Percentiles rank a stretch among this genome's conserved stretches.
Conservation (phyloP, 2,329 filamentous ascomycete species). For the Fusarium tanahbumbuense region DNA sequence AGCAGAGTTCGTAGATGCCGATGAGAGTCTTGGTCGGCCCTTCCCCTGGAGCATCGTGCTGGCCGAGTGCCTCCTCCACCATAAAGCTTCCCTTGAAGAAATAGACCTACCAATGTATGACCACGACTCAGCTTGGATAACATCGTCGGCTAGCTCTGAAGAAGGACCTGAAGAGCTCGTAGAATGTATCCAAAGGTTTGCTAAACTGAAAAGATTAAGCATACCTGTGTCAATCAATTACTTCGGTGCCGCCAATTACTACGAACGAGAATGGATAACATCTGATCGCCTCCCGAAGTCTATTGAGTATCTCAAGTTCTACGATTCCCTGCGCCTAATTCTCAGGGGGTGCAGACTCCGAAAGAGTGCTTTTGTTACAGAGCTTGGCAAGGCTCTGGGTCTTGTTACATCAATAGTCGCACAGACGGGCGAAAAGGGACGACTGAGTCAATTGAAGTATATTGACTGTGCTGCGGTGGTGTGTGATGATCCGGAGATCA, state of each 20-base stretch:
- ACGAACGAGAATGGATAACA: not conserved
- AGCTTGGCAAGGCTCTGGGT: not conserved
- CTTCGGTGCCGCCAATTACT: too few species aligned
- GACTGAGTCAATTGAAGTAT: not conserved
- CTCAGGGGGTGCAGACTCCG: not conserved
- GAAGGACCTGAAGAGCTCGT: not conserved
- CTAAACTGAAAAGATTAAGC: not conserved
- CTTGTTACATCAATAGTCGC: not conserved
- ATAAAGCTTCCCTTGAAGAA: not conserved
- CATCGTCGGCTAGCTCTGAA: too few species aligned
- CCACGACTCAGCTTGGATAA: not conserved
- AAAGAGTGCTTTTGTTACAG: not conserved
- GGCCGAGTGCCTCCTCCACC: not conserved
- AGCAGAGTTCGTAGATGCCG: not conserved
- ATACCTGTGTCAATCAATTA: not conserved
- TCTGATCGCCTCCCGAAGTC: not conserved
- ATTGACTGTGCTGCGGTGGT: not conserved
- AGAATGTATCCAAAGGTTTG: not conserved
- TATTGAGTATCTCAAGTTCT: not conserved
- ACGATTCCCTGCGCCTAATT: not conserved
- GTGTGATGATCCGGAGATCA: not conserved
- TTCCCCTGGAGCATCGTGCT: rapidly evolving
- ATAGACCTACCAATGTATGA: not conserved
- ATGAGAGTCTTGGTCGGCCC: not conserved
- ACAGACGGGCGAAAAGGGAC: not conserved